A percentile compares a stretch with the other conserved stretches of the same genome.
Evolutionary conservation across 2,329 filamentous ascomycete genomes (phyloP).

Genomic region (Teratosphaeria gauchensis): DNA sequence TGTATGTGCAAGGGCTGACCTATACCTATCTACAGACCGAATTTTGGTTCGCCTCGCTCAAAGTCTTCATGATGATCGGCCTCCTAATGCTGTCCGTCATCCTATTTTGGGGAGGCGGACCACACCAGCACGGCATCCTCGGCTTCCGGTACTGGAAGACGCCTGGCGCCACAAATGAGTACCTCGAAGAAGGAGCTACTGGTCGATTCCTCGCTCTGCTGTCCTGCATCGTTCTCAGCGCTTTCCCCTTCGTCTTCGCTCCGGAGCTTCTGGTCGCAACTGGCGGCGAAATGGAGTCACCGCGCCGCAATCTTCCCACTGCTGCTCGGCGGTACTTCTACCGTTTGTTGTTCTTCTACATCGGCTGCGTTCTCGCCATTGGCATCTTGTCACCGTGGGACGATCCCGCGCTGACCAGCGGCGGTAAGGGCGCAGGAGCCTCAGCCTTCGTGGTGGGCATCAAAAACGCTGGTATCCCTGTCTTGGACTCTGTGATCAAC

Average conservation of each 20-base stretch:
- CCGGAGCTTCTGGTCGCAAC: conserved; percentile 46
- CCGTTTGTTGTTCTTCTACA: conserved; percentile 54
- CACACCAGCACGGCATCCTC: conserved; percentile 36
- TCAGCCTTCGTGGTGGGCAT: conserved; percentile 5
- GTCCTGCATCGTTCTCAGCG: conserved; percentile 41
- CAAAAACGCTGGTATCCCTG: conserved; percentile 41
- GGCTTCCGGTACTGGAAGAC: conserved; percentile 44
- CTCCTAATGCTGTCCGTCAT: conserved; percentile 45
- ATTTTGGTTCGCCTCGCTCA: conserved; percentile 39
- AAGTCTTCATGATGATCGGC: conserved; percentile 43
- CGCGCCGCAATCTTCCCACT: conserved; percentile 49
- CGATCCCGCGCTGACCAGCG: conserved; percentile 39
- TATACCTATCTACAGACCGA: neutral
- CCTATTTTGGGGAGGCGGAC: conserved; percentile 48
- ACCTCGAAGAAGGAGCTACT: conserved; percentile 35
- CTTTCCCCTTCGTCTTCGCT: conserved; percentile 47
- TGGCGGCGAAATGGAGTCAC: conserved; percentile 48
- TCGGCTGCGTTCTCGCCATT: conserved; percentile 49
- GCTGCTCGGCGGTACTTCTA: conserved; percentile 53
- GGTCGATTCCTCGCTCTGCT: conserved; percentile 45
- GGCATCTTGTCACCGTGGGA: conserved; percentile 50
- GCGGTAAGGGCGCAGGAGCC: conserved; percentile 2
- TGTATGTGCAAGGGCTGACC: neutral
- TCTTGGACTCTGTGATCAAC: conserved; percentile 58
- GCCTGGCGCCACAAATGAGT: conserved; percentile 40